Percentiles rank a stretch among this genome's conserved stretches.
These are phyloP conservation scores for Codiaeum variegatum DNA, from an alignment of 441 rosid species.

Conservation along the genomic window DNA sequence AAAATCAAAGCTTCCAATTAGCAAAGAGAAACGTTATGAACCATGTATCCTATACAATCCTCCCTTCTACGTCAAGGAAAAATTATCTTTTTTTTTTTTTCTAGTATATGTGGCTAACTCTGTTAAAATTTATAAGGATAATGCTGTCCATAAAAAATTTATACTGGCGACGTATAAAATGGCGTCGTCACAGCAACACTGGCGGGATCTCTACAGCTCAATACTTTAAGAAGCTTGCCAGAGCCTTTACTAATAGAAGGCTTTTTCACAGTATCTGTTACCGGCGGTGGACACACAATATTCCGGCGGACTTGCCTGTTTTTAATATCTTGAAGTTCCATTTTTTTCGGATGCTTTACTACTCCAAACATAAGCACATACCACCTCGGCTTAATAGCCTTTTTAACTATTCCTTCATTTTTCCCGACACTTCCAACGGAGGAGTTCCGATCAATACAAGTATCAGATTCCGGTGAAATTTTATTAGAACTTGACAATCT, in stretches of 20 bases:
- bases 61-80: constrained; percentile 20
- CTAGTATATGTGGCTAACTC: too few relatives aligned
- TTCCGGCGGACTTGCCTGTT: constrained; percentile 64
- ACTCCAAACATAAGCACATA: constrained; percentile 61
- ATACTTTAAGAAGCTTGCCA: constrained; percentile 51
- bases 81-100: not conserved
- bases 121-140: not conserved
- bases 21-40: constrained; percentile 6
- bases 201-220: constrained; percentile 63
- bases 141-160: not conserved
- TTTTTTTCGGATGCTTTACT: constrained; percentile 56
- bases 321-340: constrained; percentile 68
- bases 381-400: constrained; percentile 57
- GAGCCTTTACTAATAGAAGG: constrained; percentile 34
- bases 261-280: constrained; percentile 16
- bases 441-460: constrained; percentile 21
- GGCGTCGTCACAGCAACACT: constrained; percentile 60
- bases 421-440: constrained; percentile 31
- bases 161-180: constrained; percentile 36
- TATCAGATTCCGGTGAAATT: constrained; percentile 11
- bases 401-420: constrained; percentile 23
- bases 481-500: constrained; percentile 19
- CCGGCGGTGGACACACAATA: constrained; percentile 32
- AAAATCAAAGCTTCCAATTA: not conserved
- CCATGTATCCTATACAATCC: constrained; percentile 10